Conservation (phyloP, 2,329 filamentous ascomycete species). For the Aureobasidium vineae region DNA sequence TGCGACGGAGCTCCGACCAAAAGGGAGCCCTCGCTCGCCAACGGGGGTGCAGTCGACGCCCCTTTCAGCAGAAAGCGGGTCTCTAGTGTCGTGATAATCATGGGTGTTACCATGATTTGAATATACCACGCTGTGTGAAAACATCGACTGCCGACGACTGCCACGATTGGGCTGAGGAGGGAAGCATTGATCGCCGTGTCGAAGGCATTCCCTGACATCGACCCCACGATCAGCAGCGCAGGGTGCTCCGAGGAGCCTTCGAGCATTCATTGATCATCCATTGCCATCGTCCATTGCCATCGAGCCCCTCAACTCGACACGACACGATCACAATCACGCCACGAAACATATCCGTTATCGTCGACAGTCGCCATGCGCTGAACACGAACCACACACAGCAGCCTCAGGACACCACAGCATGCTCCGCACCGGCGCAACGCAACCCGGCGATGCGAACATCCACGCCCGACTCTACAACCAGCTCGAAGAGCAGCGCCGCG, state of each 20-base stretch:
- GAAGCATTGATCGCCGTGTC: background rate
- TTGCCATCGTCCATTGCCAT: background rate
- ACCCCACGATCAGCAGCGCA: background rate
- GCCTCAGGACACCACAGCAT: slow-evolving; percentile 15
- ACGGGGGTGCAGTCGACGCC: slow-evolving; percentile 19
- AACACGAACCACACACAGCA: background rate
- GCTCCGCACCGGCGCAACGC: slow-evolving; percentile 10
- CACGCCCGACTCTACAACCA: background rate
- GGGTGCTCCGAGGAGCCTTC: background rate
- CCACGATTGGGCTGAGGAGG: background rate
- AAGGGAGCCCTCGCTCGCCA: background rate
- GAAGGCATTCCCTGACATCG: background rate
- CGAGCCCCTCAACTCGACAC: background rate
- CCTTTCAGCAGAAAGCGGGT: slow-evolving; percentile 15
- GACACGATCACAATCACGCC: background rate
- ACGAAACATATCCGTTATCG: background rate
- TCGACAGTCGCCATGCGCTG: slow-evolving; percentile 13
- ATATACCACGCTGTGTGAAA: background rate
- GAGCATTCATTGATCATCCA: slow-evolving; percentile 7
- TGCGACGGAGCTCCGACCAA: background rate
- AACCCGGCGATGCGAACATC: slow-evolving; percentile 6
- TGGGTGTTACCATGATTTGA: background rate
- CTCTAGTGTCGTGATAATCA: slow-evolving; percentile 5
- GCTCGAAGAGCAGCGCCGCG: background rate
- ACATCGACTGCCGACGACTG: background rate